phyloP scores from a whole-genome alignment of 1,139 yeast species.

The Fermentozyma sake region DNA sequence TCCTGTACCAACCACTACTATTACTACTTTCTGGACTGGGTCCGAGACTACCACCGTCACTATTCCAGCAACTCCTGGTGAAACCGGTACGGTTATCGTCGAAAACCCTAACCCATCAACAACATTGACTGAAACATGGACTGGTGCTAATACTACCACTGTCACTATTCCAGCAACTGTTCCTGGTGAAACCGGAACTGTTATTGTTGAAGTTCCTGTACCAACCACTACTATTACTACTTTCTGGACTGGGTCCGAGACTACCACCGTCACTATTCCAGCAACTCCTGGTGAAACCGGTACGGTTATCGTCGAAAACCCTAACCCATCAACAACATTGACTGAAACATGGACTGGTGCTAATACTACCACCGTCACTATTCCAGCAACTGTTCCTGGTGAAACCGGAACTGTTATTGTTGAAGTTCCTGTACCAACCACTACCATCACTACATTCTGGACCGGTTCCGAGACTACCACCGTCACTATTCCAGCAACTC shows the following conservation, averaged over 20 bases:
- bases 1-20: conserved; percentile 11
- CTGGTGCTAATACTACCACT: conserved; percentile 5
- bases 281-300: conserved; percentile 9
- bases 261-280: too few species aligned
- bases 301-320: conserved; percentile 10
- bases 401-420: conserved; percentile 10
- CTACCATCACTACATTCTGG: conserved; percentile 10
- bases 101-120: conserved; percentile 10
- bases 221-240: conserved; percentile 9
- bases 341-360: conserved; percentile 9
- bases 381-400: conserved; percentile 6
- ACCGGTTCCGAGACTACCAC: conserved; percentile 6
- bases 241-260: background rate
- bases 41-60: conserved; percentile 5
- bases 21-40: conserved; percentile 9
- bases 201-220: conserved; percentile 15
- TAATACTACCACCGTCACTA: conserved; percentile 5
- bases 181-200: conserved; percentile 15
- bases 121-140: conserved; percentile 7
- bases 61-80: conserved; percentile 9
- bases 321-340: conserved; percentile 8
- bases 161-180: conserved; percentile 9
- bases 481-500: conserved; percentile 6
- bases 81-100: conserved; percentile 12
- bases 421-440: conserved; percentile 12